Evolutionary conservation across 208 protist genomes (phyloP).

Genomic region (Trypanosomatidae sp.): DNA sequence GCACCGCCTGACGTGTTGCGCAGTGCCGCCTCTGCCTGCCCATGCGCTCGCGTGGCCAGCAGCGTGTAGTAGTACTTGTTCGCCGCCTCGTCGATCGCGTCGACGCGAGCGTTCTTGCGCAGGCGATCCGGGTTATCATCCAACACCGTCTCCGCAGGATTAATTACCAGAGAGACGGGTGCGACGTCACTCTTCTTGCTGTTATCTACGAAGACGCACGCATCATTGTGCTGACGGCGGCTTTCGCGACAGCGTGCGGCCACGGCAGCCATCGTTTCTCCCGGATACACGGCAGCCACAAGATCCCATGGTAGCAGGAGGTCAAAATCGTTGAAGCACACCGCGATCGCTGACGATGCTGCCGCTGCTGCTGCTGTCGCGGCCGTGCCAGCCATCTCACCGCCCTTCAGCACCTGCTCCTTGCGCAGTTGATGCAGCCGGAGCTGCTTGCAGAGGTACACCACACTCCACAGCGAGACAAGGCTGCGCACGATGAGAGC

Average conservation of each 20-base stretch:
- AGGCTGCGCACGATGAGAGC: conserved; percentile 19
- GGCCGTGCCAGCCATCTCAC: no score
- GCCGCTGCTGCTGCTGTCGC: background rate
- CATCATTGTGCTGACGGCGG: background rate
- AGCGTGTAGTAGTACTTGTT: conserved; percentile 54
- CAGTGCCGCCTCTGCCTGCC: background rate
- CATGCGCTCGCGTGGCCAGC: conserved; percentile 20
- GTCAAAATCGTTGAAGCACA: conserved; percentile 46
- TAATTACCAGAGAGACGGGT: conserved; percentile 58
- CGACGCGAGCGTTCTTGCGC: conserved; percentile 68
- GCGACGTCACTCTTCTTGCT: no score
- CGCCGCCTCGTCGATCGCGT: conserved; percentile 53
- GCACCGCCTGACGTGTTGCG: background rate
- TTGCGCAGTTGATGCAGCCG: conserved; percentile 15
- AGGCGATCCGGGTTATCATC: conserved; percentile 44
- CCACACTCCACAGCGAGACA: conserved; percentile 18
- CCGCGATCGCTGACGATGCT: background rate
- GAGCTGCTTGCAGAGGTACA: conserved; percentile 25
- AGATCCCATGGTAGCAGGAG: conserved; percentile 32
- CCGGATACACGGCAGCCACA: background rate
- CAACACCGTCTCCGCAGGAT: conserved; percentile 36
- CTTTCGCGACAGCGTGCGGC: background rate
- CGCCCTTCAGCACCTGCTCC: conserved; percentile 19
- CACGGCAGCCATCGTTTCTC: background rate
- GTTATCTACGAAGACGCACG: no score